Conservation (phyloP, 257 asterid genomes). For the Salvia miltiorrhiza region DNA sequence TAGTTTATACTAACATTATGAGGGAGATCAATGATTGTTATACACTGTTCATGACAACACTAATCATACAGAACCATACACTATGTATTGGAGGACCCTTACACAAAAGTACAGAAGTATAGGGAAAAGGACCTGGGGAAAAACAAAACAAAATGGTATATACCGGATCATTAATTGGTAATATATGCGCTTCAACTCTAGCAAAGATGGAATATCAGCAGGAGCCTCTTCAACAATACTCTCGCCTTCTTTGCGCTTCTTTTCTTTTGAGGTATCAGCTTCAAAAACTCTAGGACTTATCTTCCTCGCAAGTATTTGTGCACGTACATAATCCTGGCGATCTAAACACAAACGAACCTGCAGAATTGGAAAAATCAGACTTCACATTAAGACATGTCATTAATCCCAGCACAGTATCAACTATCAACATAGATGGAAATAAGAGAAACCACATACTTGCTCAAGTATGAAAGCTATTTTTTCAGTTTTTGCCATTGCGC, state of each 20-base stretch:
- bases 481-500: constrained; percentile 98
- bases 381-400: constrained; percentile 2
- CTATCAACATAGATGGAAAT: constrained; percentile 11
- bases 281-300: constrained; percentile 95
- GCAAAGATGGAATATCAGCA: constrained; percentile 84
- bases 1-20: not conserved
- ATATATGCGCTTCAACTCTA: constrained; percentile 86
- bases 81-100: not conserved
- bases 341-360: constrained; percentile 96
- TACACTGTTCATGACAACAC: not conserved
- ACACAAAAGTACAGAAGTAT: not conserved
- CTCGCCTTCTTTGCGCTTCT: constrained; percentile 90
- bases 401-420: constrained; percentile 3
- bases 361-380: constrained; percentile 19
- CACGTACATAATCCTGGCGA: constrained; percentile 92
- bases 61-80: not conserved
- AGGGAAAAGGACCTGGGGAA: not conserved
- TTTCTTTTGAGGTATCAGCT: constrained; percentile 77
- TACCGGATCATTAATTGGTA: constrained; percentile 95
- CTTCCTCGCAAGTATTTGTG: constrained; percentile 94
- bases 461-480: constrained; percentile 95
- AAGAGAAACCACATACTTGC: constrained; percentile 54
- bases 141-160: constrained; percentile 6
- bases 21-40: not conserved
- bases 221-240: constrained; percentile 83